These are phyloP conservation scores for Pinus tabuliformis DNA, from an alignment of 75 land plant species.

Conservation along the genomic window DNA sequence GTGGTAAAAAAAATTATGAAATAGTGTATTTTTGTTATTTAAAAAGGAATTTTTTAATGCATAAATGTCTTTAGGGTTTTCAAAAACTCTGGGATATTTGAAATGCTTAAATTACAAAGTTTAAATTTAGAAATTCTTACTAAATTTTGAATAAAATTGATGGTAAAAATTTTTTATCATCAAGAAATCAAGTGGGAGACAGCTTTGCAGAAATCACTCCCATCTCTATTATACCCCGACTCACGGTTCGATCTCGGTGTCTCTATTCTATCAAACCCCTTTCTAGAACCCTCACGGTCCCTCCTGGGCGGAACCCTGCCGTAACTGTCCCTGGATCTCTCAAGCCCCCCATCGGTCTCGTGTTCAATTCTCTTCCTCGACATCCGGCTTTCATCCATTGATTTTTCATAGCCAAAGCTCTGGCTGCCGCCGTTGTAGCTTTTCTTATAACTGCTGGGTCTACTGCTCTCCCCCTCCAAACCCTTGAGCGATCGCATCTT, in stretches of 20 bases:
- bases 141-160: too few relatives aligned
- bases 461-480: conserved; percentile 3
- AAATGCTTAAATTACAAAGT: too few relatives aligned
- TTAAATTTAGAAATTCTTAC: too few relatives aligned
- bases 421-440: conserved; percentile 13
- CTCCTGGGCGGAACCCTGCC: conserved; percentile 7
- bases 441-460: conserved; percentile 32
- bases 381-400: conserved; percentile 34
- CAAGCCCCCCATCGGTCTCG: conserved; percentile 29
- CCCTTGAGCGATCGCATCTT: conserved; percentile 21
- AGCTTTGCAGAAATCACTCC: conserved; percentile 4
- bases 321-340: conserved; percentile 11
- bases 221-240: neutral
- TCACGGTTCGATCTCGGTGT: neutral
- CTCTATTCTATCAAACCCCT: conserved; percentile 30
- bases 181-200: too few relatives aligned
- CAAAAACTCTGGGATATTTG: too few relatives aligned
- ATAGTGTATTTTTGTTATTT: too few relatives aligned
- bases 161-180: too few relatives aligned
- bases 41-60: too few relatives aligned
- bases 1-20: too few relatives aligned
- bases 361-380: conserved; percentile 37
- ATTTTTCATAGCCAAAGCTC: conserved; percentile 29
- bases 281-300: conserved; percentile 12
- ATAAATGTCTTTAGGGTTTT: too few relatives aligned